Evolutionary conservation across 2,329 filamentous ascomycete genomes (phyloP), one percentile per base, ranked within the genome.

Genomic region (Cercospora citrullina): DNA sequence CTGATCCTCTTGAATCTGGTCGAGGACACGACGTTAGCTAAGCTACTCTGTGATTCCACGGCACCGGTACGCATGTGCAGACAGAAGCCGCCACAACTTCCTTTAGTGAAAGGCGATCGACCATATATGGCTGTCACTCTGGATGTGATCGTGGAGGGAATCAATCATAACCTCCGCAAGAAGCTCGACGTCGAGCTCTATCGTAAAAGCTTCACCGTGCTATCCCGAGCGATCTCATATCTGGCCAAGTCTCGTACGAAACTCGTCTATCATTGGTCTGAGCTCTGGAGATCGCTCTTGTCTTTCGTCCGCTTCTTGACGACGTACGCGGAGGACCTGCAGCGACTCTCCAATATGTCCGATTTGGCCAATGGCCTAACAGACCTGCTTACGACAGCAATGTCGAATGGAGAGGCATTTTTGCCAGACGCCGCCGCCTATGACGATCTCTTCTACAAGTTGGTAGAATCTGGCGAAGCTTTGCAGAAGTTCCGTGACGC

Each of bases 361-460:
- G 87, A 86, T 10, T 85, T 98, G 28, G 87, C 96, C 16, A 89
- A 91, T 73, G 86, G 90, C 36, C 86, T 97, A 1, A 90, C 95
- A 62, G 93, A 95, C 75, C 83, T 97, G 5, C 84, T 97, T 45
- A 92, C 92, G 1, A 86, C 97, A 45, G 91, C 92, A 2, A 84
- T 99, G 7, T 95, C 92, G 1, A 88, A 89, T 2, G 95, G 95
- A 6, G 95, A 98, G 78, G 89, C 91, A 2, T 98, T 99, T 80
- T 85, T 99, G 7, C 95, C 94, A 0, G 92, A 91, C 31, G 90
- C 93, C 0, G 87, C 91, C 18, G 90, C 92, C 1, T 98, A 98
- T 79, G 95, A 99, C 75, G 95, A 99, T 76, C 85, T 99, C 0
- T 98, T 99, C 81, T 99, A 99, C 87, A 99, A 99, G 81, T 87